These are phyloP conservation scores for Lentinus tigrinus DNA, from an alignment of 768 basidiomycete genomes.

Conservation along the genomic window DNA sequence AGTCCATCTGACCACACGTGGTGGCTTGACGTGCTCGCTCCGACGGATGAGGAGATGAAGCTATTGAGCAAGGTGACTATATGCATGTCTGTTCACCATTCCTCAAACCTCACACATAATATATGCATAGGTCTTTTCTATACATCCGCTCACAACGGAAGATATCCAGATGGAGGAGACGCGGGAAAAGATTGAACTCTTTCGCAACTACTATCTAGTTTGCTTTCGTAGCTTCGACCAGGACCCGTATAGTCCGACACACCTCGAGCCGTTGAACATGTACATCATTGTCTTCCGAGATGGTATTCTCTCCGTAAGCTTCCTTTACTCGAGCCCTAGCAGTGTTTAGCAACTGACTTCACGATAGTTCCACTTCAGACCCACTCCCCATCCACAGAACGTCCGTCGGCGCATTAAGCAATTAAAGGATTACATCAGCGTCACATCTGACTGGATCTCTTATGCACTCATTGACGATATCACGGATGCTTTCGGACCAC, in stretches of 20 bases:
- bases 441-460: conserved; percentile 99
- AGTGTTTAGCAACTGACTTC: neutral
- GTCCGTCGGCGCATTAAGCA: conserved; percentile 98
- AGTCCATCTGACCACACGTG: conserved; percentile 79
- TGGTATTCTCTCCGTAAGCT: conserved; percentile 86
- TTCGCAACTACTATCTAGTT: conserved; percentile 97
- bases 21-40: conserved; percentile 94
- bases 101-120: neutral
- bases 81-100: neutral
- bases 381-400: conserved; percentile 96
- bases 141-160: conserved; percentile 97
- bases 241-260: conserved; percentile 94
- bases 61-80: conserved; percentile 81
- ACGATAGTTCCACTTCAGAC: conserved; percentile 90
- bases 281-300: conserved; percentile 99
- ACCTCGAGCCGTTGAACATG: conserved; percentile 98
- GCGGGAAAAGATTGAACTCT: conserved; percentile 98
- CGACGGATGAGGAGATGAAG: conserved; percentile 99
- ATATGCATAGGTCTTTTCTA: conserved; percentile 81
- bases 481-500: conserved; percentile 97
- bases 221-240: conserved; percentile 99
- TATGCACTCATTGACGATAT: conserved; percentile 99
- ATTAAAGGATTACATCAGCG: conserved; percentile 97
- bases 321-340: conserved; percentile 11
- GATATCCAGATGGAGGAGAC: conserved; percentile 99